Conservation (phyloP, 768 basidiomycete species). For the Tremella yokohamensis region DNA sequence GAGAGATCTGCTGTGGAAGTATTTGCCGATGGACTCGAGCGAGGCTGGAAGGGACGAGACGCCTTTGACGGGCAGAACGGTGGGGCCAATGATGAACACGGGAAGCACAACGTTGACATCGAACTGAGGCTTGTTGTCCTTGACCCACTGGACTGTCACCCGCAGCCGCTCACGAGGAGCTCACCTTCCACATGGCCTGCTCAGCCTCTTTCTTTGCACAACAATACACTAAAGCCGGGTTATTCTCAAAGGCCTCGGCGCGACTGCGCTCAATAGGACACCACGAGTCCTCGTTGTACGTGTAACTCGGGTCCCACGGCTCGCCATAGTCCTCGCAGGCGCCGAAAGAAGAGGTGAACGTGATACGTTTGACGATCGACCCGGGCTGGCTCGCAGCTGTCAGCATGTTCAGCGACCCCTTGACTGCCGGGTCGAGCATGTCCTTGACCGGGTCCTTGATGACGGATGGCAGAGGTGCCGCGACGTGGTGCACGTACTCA, state of each 20-base stretch:
- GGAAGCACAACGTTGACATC: not conserved
- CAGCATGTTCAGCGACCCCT: constrained; percentile 9
- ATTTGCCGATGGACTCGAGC: not conserved
- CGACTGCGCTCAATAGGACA: not conserved
- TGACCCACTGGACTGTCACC: too few species aligned
- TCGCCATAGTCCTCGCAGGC: constrained; percentile 15
- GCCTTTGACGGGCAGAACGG: constrained; percentile 12
- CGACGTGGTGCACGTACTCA: constrained; percentile 12
- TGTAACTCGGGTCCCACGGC: constrained; percentile 16
- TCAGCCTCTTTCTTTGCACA: constrained; percentile 12
- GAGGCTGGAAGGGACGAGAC: constrained; percentile 6
- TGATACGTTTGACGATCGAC: constrained; percentile 5
- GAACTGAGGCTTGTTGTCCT: not conserved
- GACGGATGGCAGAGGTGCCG: constrained; percentile 13
- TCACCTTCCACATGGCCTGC: constrained; percentile 15
- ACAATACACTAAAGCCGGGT: constrained; percentile 21
- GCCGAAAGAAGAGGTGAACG: constrained; percentile 21
- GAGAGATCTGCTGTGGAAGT: constrained; percentile 6
- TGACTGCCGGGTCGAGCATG: constrained; percentile 18
- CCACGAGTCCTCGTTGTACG: constrained; percentile 18
- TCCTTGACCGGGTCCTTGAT: constrained; percentile 16
- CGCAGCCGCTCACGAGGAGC: too few species aligned
- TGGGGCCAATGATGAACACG: constrained; percentile 17
- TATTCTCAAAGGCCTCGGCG: constrained; percentile 11
- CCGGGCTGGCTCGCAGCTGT: constrained; percentile 14